Conservation (phyloP, 2,329 filamentous ascomycete species). For the Aspergillus pseudoviridinutans region DNA sequence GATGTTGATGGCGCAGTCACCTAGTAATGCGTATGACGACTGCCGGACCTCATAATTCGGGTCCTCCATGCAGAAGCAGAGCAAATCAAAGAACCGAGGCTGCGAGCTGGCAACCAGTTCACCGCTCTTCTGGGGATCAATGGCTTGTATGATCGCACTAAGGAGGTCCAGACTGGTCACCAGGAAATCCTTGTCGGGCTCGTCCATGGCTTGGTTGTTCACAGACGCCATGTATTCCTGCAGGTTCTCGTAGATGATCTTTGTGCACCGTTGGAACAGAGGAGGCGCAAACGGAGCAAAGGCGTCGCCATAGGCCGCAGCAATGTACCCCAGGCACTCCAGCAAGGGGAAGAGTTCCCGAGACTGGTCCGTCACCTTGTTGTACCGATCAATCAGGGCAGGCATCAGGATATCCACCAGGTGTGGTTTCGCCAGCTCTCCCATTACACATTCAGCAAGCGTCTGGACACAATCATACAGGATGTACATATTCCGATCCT, state of each 20-base stretch:
- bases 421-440: conserved; percentile 72
- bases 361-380: conserved; percentile 80
- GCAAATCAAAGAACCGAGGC: conserved; percentile 82
- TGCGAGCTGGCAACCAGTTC: conserved; percentile 72
- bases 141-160: conserved; percentile 87
- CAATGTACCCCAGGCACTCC: conserved; percentile 95
- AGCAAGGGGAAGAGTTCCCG: conserved; percentile 90
- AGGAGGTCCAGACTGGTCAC: conserved; percentile 92
- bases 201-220: conserved; percentile 65
- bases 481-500: conserved; percentile 98
- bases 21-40: conserved; percentile 89
- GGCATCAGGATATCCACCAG: conserved; percentile 89
- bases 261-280: conserved; percentile 83
- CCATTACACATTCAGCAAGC: conserved; percentile 83
- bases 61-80: conserved; percentile 91
- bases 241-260: conserved; percentile 87
- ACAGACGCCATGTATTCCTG: conserved; percentile 71
- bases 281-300: conserved; percentile 83
- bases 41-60: conserved; percentile 87
- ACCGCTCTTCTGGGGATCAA: conserved; percentile 69
- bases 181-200: conserved; percentile 93
- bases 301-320: conserved; percentile 73
- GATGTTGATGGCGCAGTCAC: conserved; percentile 90
- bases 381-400: conserved; percentile 82
- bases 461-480: conserved; percentile 98